Evolutionary conservation across 2,329 filamentous ascomycete genomes (phyloP), one percentile per base, ranked within the genome.

Genomic region (Apiospora pterosperma): DNA sequence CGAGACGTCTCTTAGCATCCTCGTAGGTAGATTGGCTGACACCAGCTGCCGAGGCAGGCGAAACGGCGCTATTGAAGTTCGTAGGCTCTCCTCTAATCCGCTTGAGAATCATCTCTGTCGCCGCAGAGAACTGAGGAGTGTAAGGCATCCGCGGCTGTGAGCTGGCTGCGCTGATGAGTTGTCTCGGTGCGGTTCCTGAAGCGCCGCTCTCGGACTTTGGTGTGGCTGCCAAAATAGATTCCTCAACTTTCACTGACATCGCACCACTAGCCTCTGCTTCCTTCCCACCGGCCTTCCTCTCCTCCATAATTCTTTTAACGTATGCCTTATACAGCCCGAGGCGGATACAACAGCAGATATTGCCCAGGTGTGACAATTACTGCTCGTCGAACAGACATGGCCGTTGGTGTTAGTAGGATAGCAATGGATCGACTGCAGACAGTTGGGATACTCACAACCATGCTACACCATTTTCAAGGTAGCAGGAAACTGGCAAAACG

Each of bases 91-190:
- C 75, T 38, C 74, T 76, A 28, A 80, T 76, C 2, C 77, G 70
- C 59, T 78, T 75, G 3, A 80, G 70, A 10, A 80, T 80, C 77
- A 80, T 75, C 67, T 79, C 75, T 0, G 78, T 80, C 1, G 77
- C 73, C 10, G 77, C 74, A 0, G 76, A 73, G 67, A 76, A 76
- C 44, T 76, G 74, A 2, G 73, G 73, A 14, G 74, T 64, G 74
- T 77, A 70, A 72, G 69, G 66, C 70, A 75, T 63, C 64, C 69
- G 66, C 8, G 60, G 16, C 21, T 62, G 62, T 6, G 65, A 55
- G 73, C 74, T 58, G 44, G 70, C 41, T 3, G 72, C 71, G 41
- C 72, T 75, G 19, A 70, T 25, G n/a, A 65, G 61, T 4, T 55
- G 44, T 36, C 52, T 63, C 5, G 62, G 36, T 7, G 58, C 62